Percentiles rank a stretch among this genome's conserved stretches.
Conservation (phyloP, 1,139 yeast genomes). For the Magnusiomyces paraingens region DNA sequence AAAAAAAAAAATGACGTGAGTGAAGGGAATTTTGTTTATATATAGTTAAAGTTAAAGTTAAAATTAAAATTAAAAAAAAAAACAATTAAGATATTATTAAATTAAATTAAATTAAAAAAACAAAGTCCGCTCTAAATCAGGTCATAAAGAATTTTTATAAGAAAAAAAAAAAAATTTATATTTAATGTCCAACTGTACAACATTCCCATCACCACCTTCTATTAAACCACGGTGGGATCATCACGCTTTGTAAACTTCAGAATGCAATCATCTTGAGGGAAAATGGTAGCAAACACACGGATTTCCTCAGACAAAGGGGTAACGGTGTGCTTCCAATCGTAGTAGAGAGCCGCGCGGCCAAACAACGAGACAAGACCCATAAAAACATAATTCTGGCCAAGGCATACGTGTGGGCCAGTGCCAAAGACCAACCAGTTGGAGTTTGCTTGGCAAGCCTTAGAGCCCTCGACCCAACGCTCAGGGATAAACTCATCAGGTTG, state of each 20-base stretch:
- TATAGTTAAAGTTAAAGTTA: no score
- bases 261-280: constrained; percentile 92
- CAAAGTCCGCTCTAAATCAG: no score
- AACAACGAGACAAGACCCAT: constrained; percentile 82
- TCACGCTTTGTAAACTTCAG: constrained; percentile 52
- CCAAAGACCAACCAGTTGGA: constrained; percentile 97
- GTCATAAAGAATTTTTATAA: no score
- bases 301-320: constrained; percentile 85
- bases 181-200: background rate
- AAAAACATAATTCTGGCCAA: constrained; percentile 90
- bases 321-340: constrained; percentile 74
- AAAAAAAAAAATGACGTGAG: no score
- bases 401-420: constrained; percentile 92
- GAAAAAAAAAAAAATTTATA: background rate
- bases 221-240: constrained; percentile 14
- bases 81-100: no score
- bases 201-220: background rate
- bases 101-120: no score
- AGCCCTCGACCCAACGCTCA: constrained; percentile 82
- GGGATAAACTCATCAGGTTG: constrained; percentile 92
- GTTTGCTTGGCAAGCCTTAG: constrained; percentile 53
- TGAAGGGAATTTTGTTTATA: no score
- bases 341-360: constrained; percentile 77
- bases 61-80: no score
- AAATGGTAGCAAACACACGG: constrained; percentile 94